phyloP scores from a whole-genome alignment of 75 land plant species.

The Pinus albicaulis region DNA sequence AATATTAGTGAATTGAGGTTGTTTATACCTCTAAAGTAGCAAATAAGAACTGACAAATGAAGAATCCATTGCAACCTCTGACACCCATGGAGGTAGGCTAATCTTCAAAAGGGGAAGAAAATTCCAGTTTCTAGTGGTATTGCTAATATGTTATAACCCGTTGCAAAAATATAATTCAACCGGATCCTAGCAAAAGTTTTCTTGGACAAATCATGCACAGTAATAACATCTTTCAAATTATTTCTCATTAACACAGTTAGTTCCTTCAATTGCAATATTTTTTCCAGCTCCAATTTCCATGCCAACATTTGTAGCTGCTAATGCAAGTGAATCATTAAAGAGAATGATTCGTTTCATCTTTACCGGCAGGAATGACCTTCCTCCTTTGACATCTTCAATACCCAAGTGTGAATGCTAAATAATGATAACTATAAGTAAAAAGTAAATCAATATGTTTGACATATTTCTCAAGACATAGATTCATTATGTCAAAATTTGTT shows the following conservation, averaged over 20 bases:
- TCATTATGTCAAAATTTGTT: background rate
- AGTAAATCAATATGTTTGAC: background rate
- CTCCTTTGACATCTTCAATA: slow-evolving; percentile 64
- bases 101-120: slow-evolving; percentile 61
- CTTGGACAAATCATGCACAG: slow-evolving; percentile 94
- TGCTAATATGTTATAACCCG: slow-evolving; percentile 93
- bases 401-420: slow-evolving; percentile 49
- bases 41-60: slow-evolving; percentile 95
- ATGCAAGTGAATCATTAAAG: slow-evolving; percentile 94
- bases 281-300: slow-evolving; percentile 99
- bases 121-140: slow-evolving; percentile 93
- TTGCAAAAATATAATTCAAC: slow-evolving; percentile 89
- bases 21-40: slow-evolving; percentile 71
- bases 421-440: background rate
- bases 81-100: slow-evolving; percentile 91
- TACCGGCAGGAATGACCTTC: slow-evolving; percentile 87
- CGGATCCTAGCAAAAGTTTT: slow-evolving; percentile 84
- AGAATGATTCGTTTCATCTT: slow-evolving; percentile 64
- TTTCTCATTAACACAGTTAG: slow-evolving; percentile 93
- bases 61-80: slow-evolving; percentile 95
- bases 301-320: slow-evolving; percentile 96
- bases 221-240: slow-evolving; percentile 93
- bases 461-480: background rate
- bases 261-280: slow-evolving; percentile 97
- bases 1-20: slow-evolving; percentile 77